Evolutionary conservation across 495 filamentous ascomycete species (phyloP).

Genomic region (Xylaria grammica): DNA sequence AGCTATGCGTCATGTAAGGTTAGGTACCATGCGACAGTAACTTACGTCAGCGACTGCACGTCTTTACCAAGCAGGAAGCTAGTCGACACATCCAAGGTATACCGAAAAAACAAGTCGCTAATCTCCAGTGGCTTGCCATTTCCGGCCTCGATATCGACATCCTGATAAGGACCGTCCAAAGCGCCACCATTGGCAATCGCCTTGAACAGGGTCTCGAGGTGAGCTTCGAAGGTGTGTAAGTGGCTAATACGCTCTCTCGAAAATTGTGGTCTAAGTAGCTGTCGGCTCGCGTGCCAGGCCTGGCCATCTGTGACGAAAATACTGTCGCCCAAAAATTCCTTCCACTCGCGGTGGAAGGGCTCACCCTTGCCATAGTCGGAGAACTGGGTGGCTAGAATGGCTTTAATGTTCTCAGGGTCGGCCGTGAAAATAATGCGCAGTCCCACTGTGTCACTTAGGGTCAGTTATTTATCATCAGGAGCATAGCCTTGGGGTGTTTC

Average conservation of each 20-base stretch:
- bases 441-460: slow-evolving; percentile 36
- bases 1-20: neutral
- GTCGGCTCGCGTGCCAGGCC: slow-evolving; percentile 74
- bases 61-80: slow-evolving; percentile 85
- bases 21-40: slow-evolving; percentile 5
- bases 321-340: slow-evolving; percentile 74
- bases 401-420: slow-evolving; percentile 86
- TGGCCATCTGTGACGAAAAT: slow-evolving; percentile 82
- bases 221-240: slow-evolving; percentile 77
- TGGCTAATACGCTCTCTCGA: slow-evolving; percentile 79
- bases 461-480: neutral
- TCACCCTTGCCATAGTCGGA: slow-evolving; percentile 74
- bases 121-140: slow-evolving; percentile 67
- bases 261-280: slow-evolving; percentile 84
- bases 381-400: slow-evolving; percentile 80
- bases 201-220: slow-evolving; percentile 68
- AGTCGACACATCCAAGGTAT: slow-evolving; percentile 81
- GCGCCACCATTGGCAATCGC: slow-evolving; percentile 64
- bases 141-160: slow-evolving; percentile 49
- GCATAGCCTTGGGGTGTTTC: too few species aligned
- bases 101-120: slow-evolving; percentile 74
- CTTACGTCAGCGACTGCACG: slow-evolving; percentile 67
- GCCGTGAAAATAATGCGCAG: slow-evolving; percentile 67
- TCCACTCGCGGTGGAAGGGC: slow-evolving; percentile 71
- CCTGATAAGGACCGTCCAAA: slow-evolving; percentile 45